Conservation (phyloP, 1,139 yeast species). For the Saccharomyces hybrid region DNA sequence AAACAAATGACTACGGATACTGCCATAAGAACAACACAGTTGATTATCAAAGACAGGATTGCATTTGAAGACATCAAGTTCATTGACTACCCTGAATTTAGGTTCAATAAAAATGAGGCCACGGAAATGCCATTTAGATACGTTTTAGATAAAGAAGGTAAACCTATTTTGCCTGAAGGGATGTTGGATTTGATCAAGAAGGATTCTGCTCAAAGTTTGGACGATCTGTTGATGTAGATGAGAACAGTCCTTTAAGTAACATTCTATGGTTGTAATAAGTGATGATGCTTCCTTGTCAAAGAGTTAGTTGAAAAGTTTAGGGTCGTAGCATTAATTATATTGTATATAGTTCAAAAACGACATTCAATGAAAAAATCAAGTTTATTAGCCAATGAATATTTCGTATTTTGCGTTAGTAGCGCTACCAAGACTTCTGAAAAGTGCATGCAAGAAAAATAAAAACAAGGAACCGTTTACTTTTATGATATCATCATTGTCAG, state of each 20-base stretch:
- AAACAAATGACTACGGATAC: constrained; percentile 97
- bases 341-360: neutral
- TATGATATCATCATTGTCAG: neutral
- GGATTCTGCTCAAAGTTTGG: constrained; percentile 74
- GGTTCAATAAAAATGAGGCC: constrained; percentile 79
- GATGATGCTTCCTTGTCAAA: neutral
- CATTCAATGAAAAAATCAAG: neutral
- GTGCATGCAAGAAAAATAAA: neutral
- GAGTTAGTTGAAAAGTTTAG: neutral
- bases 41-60: constrained; percentile 51
- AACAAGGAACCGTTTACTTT: neutral
- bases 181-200: constrained; percentile 79
- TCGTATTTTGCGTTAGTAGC: neutral
- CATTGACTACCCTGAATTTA: constrained; percentile 88
- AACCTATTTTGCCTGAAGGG: constrained; percentile 84
- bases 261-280: neutral
- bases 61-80: constrained; percentile 66
- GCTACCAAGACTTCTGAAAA: neutral
- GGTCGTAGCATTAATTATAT: neutral
- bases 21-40: constrained; percentile 83
- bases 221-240: constrained; percentile 32
- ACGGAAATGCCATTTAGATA: constrained; percentile 98
- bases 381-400: neutral
- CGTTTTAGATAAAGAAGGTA: constrained; percentile 45
- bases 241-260: neutral